Base-by-base conservation (phyloP, 1,139 yeast genomes). In the Candida labiduridarum region DNA sequence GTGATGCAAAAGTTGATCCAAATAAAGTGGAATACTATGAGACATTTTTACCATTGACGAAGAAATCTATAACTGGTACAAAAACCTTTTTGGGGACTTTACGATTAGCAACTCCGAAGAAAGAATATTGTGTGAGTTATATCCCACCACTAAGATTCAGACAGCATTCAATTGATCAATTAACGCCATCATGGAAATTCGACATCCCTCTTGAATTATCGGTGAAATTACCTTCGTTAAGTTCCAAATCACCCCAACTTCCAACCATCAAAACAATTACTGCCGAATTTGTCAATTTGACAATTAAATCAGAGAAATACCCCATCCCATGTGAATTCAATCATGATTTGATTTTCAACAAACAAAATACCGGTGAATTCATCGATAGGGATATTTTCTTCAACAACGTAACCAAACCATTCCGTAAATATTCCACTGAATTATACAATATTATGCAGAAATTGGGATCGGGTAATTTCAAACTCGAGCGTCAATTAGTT, bases 271-370 rank as follows among this genome's bases (percentile, higher is more conserved):
- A 71, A 54, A 39, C 55, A 0, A 50, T 74, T 3, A 44, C 51
- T 4, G 65, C 67, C 2, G 79, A 74, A 46, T 61, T 76, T 43
- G 67, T 66, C 10, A 75, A 66, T 1, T 55, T 68, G 12, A 70
- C 78, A 1, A 54, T 74, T 11, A 59, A 67, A 41, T 69, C 79
- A 1, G 62, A 63, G 11, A 64, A 65, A 44, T 54, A 59, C 29
- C 64, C 66, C 11, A 67, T 76, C 16, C 80, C 80, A 1, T 54
- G 76, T 15, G 80, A 76, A 52, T 63, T 76, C 47, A 71, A 69
- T 53, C 79, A 74, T 54, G 74, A 69, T 41, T 64, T 74, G 61
- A 61, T 76, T n/a, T 72, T 67, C 53, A 63, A 66, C 47, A n/a
- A 62, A 25, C 41, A 36, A 14, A 38, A 48, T n/a, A 36, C 41